Percentiles rank a stretch among this genome's conserved stretches.
Conservation (phyloP, 202 grass and related monocot genomes). For the Zizania palustris region DNA sequence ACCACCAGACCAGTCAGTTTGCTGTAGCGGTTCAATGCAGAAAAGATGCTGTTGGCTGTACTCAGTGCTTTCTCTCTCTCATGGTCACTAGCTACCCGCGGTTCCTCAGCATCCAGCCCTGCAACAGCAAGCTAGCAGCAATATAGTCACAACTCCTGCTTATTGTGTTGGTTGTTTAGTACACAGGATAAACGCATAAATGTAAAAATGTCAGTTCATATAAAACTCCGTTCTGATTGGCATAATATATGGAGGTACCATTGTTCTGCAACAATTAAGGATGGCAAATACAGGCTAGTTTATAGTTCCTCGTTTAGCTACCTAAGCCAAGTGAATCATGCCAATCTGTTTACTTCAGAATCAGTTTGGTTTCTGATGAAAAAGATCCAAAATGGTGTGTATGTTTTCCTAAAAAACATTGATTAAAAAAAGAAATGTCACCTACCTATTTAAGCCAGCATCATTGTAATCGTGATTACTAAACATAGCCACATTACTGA, state of each 20-base stretch:
- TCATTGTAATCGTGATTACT: slow-evolving; percentile 23
- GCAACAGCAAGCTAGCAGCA: slow-evolving; percentile 83
- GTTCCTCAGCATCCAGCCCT: slow-evolving; percentile 72
- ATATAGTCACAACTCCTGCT: slow-evolving; percentile 60
- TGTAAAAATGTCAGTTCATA: slow-evolving; percentile 3
- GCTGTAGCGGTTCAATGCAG: slow-evolving; percentile 62
- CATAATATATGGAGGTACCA: neutral
- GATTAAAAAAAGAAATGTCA: neutral
- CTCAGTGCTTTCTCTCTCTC: slow-evolving; percentile 73
- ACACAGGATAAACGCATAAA: neutral
- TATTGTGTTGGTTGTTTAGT: neutral
- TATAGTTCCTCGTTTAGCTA: neutral
- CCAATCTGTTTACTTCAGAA: neutral
- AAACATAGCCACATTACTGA: slow-evolving; percentile 1
- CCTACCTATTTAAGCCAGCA: slow-evolving; percentile 13
- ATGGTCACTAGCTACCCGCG: slow-evolving; percentile 50
- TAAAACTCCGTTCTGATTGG: slow-evolving; percentile 4
- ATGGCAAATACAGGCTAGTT: slow-evolving; percentile 20
- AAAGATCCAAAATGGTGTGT: neutral
- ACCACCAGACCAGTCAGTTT: slow-evolving; percentile 81
- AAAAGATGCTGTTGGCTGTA: slow-evolving; percentile 66
- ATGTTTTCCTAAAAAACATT: neutral
- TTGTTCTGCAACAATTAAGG: neutral
- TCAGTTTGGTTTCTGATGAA: neutral
- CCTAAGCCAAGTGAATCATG: neutral